Base-by-base conservation (phyloP, 208 protist species). In the Sergeia podlipaevii region DNA sequence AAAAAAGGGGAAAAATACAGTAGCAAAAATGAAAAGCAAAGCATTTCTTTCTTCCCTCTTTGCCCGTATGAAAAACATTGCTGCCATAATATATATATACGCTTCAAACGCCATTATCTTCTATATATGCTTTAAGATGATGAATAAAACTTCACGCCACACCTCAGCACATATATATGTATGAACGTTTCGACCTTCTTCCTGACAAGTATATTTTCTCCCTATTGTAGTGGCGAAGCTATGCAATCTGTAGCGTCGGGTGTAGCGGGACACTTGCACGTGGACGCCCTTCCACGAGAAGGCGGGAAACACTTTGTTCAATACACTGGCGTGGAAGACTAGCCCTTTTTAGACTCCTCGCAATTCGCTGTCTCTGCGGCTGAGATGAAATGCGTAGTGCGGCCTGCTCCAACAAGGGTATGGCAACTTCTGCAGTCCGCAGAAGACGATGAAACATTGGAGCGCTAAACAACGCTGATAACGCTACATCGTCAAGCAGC, bases 371-470 rank as follows among this genome's bases (percentile, higher is more conserved):
- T 10, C 80, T 65, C 44, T 65, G 58, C 24, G 64, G 63, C 8
- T 63, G 56, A 4, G 82, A 89, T 20, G 53, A 65, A 0, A 79
- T 56, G 45, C 77, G 77, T 11, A 38, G 39, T 8, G 68, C 61
- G 2, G 81, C 83, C 38, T 74, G 72, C 21, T 83, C 63, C 7
- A 91, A 60, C 38, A 95, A 63, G 20, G 87, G 87, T 41, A 63
- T 43, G 23, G 87, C 73, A 26, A 90, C 62, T n/a, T 72, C 67
- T 20, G 60, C 41, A 2, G 52, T 60, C 15, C 41, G 33, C 45
- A 91, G 65, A 27, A 91, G 50, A 4, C 87, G 78, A 54, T 91
- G 84, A 32, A 90, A 54, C 2, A 70, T 69, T 5, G 83, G 79
- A 1, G 77, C 53, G 57, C 66, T 70, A 61, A 95, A 89, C 5